Conservation (phyloP, 257 asterid species). For the Plantago ovata region DNA sequence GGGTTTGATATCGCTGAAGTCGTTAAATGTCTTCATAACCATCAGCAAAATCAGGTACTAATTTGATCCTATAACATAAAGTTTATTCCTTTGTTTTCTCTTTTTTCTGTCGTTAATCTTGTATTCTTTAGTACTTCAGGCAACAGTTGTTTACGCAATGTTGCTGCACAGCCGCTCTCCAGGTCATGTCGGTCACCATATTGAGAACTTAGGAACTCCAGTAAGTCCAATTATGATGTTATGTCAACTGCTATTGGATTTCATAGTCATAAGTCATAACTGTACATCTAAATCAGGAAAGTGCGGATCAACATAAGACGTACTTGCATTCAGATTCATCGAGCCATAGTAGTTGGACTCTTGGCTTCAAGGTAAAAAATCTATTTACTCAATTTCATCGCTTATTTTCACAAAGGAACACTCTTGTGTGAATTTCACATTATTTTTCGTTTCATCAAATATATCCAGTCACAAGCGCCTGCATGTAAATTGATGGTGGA, state of each 20-base stretch:
- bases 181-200: slow-evolving; percentile 3
- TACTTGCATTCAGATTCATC: not conserved
- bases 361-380: slow-evolving; percentile 2
- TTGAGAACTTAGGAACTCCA: not conserved
- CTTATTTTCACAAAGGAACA: too few species aligned
- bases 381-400: too few species aligned
- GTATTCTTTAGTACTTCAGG: slow-evolving; percentile 27
- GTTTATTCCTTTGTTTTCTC: too few species aligned
- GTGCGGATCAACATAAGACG: not conserved
- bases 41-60: slow-evolving; percentile 53
- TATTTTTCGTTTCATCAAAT: not conserved
- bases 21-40: slow-evolving; percentile 37
- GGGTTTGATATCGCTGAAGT: slow-evolving; percentile 42
- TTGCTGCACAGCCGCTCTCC: slow-evolving; percentile 33
- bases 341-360: not conserved
- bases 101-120: not conserved
- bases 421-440: not conserved
- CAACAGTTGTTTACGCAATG: slow-evolving; percentile 46
- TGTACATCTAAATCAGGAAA: not conserved
- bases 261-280: too few species aligned
- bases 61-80: too few species aligned
- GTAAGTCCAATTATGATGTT: too few species aligned
- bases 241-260: too few species aligned
- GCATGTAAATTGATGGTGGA: slow-evolving; percentile 28
- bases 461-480: slow-evolving; percentile 31